These are phyloP conservation scores for Gaeumannomyces tritici DNA, from an alignment of 2,329 filamentous ascomycete genomes.

Conservation along the genomic window DNA sequence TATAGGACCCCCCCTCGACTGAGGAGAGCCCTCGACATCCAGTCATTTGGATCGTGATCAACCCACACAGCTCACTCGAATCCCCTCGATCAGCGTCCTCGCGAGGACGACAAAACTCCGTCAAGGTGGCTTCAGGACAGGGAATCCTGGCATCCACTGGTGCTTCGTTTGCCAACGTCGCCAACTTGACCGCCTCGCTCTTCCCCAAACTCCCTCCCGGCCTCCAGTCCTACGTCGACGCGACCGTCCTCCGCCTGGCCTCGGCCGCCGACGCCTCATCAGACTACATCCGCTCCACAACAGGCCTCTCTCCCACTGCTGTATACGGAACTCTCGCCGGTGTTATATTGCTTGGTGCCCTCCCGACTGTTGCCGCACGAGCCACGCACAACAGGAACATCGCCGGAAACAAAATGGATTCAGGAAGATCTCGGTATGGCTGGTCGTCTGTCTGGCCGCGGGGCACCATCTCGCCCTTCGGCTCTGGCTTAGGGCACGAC, in stretches of 20 bases:
- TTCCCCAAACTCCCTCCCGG: slow-evolving; percentile 29
- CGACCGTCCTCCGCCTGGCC: slow-evolving; percentile 37
- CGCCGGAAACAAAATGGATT: neutral
- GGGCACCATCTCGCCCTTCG: slow-evolving; percentile 37
- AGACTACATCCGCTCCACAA: slow-evolving; percentile 39
- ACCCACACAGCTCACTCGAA: neutral
- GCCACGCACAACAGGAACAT: neutral
- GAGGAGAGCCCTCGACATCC: neutral
- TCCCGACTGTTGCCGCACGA: slow-evolving; percentile 24
- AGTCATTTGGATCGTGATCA: neutral
- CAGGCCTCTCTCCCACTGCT: slow-evolving; percentile 35
- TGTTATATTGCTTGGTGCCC: slow-evolving; percentile 36
- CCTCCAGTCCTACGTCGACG: slow-evolving; percentile 48
- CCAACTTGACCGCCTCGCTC: slow-evolving; percentile 39
- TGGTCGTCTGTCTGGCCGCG: slow-evolving; percentile 26
- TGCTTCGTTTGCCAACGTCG: slow-evolving; percentile 40
- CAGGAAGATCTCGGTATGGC: slow-evolving; percentile 31
- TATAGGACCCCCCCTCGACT: neutral
- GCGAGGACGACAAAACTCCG: slow-evolving; percentile 28
- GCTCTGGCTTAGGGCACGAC: slow-evolving; percentile 29
- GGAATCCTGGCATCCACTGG: slow-evolving; percentile 50
- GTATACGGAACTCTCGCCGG: slow-evolving; percentile 41
- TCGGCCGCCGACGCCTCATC: slow-evolving; percentile 38
- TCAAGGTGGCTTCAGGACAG: slow-evolving; percentile 55
- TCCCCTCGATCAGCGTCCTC: slow-evolving; percentile 21